Base-by-base conservation (phyloP, 345 rosid genomes). In the Alliaria petiolata region DNA sequence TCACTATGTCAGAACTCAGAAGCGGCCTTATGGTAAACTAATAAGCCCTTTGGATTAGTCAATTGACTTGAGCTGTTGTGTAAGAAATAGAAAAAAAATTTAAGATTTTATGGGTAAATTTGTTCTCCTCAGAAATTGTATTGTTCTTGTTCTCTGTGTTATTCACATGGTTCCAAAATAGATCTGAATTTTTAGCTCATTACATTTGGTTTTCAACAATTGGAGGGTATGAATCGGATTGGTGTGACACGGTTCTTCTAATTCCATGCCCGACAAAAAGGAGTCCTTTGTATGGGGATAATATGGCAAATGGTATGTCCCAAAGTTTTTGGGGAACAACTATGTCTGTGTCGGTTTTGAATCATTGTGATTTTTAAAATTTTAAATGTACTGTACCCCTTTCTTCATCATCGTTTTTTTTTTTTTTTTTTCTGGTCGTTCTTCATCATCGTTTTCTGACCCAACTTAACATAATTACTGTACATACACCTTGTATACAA, bases 191-290 rank as follows among this genome's bases (percentile, higher is more conserved):
- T 68, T 11, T 34, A 45, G 19, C 65, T 35, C 30, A 36, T 35
- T 46, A 35, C 28, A 25, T 10, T 39, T 38, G n/a, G n/a, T 6
- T 15, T 49, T 12, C 42, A 12, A 13, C 14, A 28, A 16, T 11
- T 69, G 34, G 17, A 26, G n/a, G 22, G 39, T 52, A 28, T 42
- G 10, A 30, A 17, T 30, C 16, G 3, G 53, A 61, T 28, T 42
- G 38, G 65, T 45, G 34, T 36, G 58, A 25, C 42, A 62, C 1
- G 8, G 10, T 72, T 45, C 35, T 64, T 72, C 33, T 46, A 35
- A 65, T 25, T 55, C n/a, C 51, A 46, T 54, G 49, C 22, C 57
- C 40, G 57, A 63, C 70, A 64, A 63, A 63, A 72, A 53, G 11
- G 5, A 16, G 64, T 35, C 31, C 12, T 44, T 16, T 72, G 71